Conservation (phyloP, 305 asterid genomes). For the Lippia alba region DNA sequence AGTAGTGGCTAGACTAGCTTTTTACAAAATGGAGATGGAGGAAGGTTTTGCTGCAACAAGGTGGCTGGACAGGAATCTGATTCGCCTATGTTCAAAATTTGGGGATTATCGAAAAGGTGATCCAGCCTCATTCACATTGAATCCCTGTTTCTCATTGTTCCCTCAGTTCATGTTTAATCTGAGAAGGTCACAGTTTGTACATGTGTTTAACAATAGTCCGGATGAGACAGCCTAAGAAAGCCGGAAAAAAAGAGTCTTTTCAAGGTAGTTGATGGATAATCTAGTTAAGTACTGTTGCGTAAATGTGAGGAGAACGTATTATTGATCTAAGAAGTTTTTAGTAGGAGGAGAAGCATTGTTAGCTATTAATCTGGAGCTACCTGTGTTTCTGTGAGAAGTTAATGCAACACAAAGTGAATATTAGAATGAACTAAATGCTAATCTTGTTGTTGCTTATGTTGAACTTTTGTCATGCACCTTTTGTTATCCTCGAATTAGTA, state of each 20-base stretch:
- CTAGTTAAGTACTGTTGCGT: not conserved
- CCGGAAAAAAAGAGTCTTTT: not conserved
- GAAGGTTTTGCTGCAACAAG: conserved; percentile 36
- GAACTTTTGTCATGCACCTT: conserved; percentile 17
- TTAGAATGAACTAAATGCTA: not conserved
- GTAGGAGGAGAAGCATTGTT: not conserved
- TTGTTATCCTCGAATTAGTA: conserved; percentile 9
- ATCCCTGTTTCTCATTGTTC: conserved; percentile 78
- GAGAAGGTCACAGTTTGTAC: conserved; percentile 95
- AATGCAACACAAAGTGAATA: not conserved
- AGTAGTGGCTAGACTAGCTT: conserved; percentile 89
- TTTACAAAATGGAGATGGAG: conserved; percentile 97
- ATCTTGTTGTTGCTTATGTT: not conserved
- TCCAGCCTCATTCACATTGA: conserved; percentile 86
- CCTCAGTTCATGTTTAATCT: conserved; percentile 98
- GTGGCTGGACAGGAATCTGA: conserved; percentile 96
- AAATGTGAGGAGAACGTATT: not conserved
- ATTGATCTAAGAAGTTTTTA: no score
- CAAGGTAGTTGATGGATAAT: not conserved
- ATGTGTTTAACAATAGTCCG: no score
- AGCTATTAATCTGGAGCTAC: no score
- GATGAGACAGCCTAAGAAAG: no score
- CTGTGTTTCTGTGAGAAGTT: conserved; percentile 11
- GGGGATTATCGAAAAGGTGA: conserved; percentile 98
- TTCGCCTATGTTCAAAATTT: conserved; percentile 92